Conservation (phyloP, 2,329 filamentous ascomycete species). For the Gnomoniopsis smithogilvyi region DNA sequence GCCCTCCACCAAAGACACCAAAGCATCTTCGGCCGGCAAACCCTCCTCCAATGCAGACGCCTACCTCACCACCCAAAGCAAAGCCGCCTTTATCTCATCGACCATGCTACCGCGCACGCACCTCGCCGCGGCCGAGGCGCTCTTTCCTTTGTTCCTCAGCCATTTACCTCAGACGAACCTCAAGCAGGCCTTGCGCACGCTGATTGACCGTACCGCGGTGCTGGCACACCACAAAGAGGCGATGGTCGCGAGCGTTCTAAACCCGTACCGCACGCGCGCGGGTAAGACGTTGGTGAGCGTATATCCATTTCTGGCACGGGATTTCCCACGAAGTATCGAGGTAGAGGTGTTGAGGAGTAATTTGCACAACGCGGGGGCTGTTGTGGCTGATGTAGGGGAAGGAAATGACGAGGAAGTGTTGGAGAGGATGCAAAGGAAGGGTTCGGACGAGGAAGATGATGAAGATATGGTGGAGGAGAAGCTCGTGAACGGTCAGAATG, state of each 20-base stretch:
- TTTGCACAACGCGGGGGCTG: slow-evolving; percentile 40
- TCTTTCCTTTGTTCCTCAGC: slow-evolving; percentile 63
- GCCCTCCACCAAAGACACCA: slow-evolving; percentile 16
- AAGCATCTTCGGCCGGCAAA: slow-evolving; percentile 30
- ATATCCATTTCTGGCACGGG: slow-evolving; percentile 71
- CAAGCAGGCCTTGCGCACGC: slow-evolving; percentile 66
- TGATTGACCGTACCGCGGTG: slow-evolving; percentile 79
- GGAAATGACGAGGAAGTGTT: slow-evolving; percentile 36
- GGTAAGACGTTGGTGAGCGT: slow-evolving; percentile 69
- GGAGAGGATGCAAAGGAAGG: slow-evolving; percentile 24
- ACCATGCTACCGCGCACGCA: slow-evolving; percentile 41
- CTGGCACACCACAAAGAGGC: slow-evolving; percentile 65
- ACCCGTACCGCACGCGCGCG: slow-evolving; percentile 65
- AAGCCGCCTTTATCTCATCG: slow-evolving; percentile 15
- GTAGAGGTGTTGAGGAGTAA: slow-evolving; percentile 70
- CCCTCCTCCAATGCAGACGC: slow-evolving; percentile 65
- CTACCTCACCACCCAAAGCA: slow-evolving; percentile 54
- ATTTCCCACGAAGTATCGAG: slow-evolving; percentile 58
- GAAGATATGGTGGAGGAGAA: not conserved
- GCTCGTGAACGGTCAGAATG: slow-evolving; percentile 21
- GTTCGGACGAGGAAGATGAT: slow-evolving; percentile 32
- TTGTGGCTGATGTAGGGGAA: slow-evolving; percentile 46
- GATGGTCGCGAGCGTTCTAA: slow-evolving; percentile 79
- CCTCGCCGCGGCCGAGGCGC: slow-evolving; percentile 50
- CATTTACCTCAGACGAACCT: slow-evolving; percentile 64